These are phyloP conservation scores for Erysimum cheiri DNA, from an alignment of 441 rosid genomes.

Conservation along the genomic window DNA sequence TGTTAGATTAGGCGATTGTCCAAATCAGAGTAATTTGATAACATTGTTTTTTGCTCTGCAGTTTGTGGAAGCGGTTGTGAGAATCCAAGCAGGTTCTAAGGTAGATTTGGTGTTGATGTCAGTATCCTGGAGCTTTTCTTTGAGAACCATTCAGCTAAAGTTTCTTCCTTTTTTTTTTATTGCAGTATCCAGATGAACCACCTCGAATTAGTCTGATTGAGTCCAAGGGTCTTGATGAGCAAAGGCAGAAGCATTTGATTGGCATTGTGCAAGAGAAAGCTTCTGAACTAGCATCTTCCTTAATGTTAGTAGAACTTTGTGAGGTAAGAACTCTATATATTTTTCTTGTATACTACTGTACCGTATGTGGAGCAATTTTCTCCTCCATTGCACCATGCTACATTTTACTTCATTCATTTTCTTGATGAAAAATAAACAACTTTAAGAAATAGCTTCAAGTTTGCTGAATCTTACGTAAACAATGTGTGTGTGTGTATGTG, in stretches of 20 bases:
- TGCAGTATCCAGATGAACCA: conserved; percentile 76
- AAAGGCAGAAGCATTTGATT: conserved; percentile 66
- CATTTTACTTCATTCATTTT: background rate
- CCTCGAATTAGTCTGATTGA: conserved; percentile 67
- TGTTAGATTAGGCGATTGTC: background rate
- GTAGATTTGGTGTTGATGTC: conserved; percentile 43
- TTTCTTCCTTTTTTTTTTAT: conserved; percentile 23
- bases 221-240: conserved; percentile 83
- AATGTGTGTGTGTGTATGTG: background rate
- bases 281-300: conserved; percentile 61
- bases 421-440: background rate
- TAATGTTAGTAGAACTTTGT: conserved; percentile 81
- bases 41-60: conserved; percentile 46
- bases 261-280: conserved; percentile 65
- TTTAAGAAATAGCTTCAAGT: background rate
- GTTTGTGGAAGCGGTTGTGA: conserved; percentile 88
- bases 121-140: background rate
- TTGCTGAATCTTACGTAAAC: conserved; percentile 13
- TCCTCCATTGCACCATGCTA: background rate
- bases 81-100: conserved; percentile 63
- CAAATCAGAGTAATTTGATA: background rate
- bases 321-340: conserved; percentile 61
- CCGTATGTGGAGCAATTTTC: background rate
- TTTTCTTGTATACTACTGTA: background rate
- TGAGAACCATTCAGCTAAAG: background rate